Evolutionary conservation across 208 protist species (phyloP), one percentile per base, ranked within the genome.

Genomic region (Crithidia expoeki): DNA sequence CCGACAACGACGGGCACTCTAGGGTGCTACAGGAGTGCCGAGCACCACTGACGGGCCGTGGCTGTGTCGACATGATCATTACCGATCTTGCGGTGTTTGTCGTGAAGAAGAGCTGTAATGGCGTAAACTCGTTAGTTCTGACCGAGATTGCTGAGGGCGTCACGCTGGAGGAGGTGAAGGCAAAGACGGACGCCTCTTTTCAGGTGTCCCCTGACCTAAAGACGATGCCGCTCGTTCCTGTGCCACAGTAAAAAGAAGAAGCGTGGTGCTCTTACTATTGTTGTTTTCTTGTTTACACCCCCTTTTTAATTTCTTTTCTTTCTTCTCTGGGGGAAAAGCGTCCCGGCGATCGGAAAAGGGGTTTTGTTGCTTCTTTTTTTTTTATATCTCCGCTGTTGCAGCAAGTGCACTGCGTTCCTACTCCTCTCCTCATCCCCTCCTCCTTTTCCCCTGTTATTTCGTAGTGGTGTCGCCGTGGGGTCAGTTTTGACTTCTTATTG

Each of bases 11-110:
- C 21, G 95, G 95, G 0, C 68, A 65, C 25, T 77, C 76, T 28
- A 97, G 97, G 71, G 85, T 98, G 21, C 55, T 98, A 23, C 52
- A 90, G n/a, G 33, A 68, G 3, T 98, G 95, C 76, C 74, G 69
- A 74, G 97, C 11, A 95, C 96, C 32, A 66, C 97, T 5, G 98
- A 89, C 44, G 95, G 12, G 97, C 85, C 11, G 72, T 70, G 25
- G 56, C 72, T 28, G 83, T 83, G 61, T 98, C 16, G 77, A 96
- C 59, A 74, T 83, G 57, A 96, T 99, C 63, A 98, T 99, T 72
- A 98, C 97, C 5, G 97, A 99, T 17, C 72, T 98, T 38, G 86
- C 75, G 14, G 96, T 98, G 1, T 98, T 98, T 73, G 88, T 98
- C 21, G 76, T 98, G 7, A 74, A 84, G 42, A 52, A 62, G 14